A percentile compares a stretch with the other conserved stretches of the same genome.
Evolutionary conservation across 768 basidiomycete species (phyloP).

Genomic region (Tricholomella constricta): DNA sequence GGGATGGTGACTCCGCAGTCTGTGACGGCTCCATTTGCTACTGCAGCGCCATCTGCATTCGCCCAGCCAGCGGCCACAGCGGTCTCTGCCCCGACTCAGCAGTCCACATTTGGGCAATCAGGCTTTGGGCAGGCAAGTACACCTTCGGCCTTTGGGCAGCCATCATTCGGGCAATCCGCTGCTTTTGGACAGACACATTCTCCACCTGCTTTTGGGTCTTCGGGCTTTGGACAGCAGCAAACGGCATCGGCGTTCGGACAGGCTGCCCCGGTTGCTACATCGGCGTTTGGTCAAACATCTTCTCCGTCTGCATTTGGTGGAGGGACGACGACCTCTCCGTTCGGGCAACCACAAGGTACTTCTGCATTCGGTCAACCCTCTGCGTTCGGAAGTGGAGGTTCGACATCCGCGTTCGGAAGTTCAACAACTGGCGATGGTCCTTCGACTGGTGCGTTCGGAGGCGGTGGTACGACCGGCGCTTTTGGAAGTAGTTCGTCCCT

Average conservation of each 20-base stretch:
- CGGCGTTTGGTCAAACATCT: neutral
- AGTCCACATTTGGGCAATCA: neutral
- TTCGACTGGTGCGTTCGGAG: conserved; percentile 6
- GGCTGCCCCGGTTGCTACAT: neutral
- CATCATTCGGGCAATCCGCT: too few species aligned
- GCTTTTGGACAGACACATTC: too few species aligned
- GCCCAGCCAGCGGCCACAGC: conserved; percentile 17
- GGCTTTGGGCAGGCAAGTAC: conserved; percentile 20
- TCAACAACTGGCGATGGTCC: conserved; percentile 5
- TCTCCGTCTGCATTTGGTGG: conserved; percentile 17
- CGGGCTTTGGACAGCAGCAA: conserved; percentile 16
- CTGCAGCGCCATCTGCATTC: conserved; percentile 20
- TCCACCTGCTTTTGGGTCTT: neutral
- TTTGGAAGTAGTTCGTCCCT: conserved; percentile 20
- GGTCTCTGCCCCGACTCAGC: conserved; percentile 6
- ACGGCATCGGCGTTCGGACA: conserved; percentile 20
- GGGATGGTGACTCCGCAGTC: conserved; percentile 46
- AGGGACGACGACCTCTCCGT: conserved; percentile 8
- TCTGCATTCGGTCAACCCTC: conserved; percentile 35
- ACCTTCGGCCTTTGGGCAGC: conserved; percentile 27
- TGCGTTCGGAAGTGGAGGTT: conserved; percentile 7
- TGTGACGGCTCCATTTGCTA: conserved; percentile 6
- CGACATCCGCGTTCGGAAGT: conserved; percentile 24
- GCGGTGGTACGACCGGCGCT: conserved; percentile 13
- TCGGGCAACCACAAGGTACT: conserved; percentile 17